Evolutionary conservation across 2,329 filamentous ascomycete genomes (phyloP).

Genomic region (Trichophyton schoenleinii): DNA sequence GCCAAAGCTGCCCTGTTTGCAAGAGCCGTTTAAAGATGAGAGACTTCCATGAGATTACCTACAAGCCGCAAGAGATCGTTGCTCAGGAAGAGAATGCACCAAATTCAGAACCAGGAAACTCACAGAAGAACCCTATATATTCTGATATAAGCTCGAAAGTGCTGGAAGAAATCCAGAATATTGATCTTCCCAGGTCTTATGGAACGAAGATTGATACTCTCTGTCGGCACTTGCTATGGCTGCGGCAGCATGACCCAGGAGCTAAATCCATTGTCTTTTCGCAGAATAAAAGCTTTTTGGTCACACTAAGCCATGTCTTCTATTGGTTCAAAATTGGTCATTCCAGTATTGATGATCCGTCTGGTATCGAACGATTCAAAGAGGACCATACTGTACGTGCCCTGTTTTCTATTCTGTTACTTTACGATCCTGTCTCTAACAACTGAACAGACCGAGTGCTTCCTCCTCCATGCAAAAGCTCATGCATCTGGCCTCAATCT

Average conservation of each 20-base stretch:
- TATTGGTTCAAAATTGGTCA: conserved; percentile 58
- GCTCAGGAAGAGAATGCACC: conserved; percentile 44
- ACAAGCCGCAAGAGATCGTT: conserved; percentile 62
- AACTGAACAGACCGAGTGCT: conserved; percentile 52
- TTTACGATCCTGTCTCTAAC: conserved; percentile 14
- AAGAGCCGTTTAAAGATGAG: conserved; percentile 52
- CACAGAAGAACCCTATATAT: conserved; percentile 51
- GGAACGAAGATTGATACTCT: conserved; percentile 84
- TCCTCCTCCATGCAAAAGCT: conserved; percentile 77
- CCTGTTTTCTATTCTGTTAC: not conserved
- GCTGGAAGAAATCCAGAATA: conserved; percentile 66
- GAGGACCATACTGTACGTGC: conserved; percentile 46
- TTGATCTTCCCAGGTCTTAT: conserved; percentile 62
- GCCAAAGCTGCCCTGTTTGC: conserved; percentile 72
- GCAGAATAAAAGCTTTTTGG: conserved; percentile 72
- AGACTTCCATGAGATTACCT: conserved; percentile 73
- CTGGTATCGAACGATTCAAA: conserved; percentile 66
- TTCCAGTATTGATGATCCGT: conserved; percentile 53
- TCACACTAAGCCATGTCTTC: conserved; percentile 60
- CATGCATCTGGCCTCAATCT: conserved; percentile 84
- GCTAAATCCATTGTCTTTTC: conserved; percentile 92
- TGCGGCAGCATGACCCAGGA: conserved; percentile 70
- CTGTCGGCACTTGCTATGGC: conserved; percentile 69
- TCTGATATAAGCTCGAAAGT: conserved; percentile 58
- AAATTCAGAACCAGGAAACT: conserved; percentile 20